Evolutionary conservation across 345 rosid species (phyloP), one percentile per base, ranked within the genome.

Genomic region (Populus euphratica): DNA sequence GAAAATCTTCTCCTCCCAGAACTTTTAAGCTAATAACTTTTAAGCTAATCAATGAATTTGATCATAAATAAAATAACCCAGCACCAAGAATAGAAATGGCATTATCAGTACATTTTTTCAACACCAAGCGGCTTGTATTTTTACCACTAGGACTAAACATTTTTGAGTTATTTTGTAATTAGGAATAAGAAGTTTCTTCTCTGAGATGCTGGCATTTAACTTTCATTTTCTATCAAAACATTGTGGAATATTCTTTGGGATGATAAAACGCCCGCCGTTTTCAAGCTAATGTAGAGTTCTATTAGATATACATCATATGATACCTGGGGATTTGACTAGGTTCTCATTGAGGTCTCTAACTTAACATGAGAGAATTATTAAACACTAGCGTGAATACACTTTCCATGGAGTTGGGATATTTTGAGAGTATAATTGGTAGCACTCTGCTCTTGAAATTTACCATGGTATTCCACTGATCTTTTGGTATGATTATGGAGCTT

Each of bases 1-100:
- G 72, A 64, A 66, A 63, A 36, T 62, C 69, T 86, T 75, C 63
- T 64, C 31, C 64, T 76, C 8, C 31, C 20, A 29, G 29, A n/a
- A 36, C 33, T 27, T 27, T 31, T 63, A 31, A 43, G n/a, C 10
- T 47, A 21, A 47, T 31, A n/a, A 36, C 33, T 27, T 27, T 31
- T 63, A 31, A 43, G n/a, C 10, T 47, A 21, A 47, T 31, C 35
- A 11, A 74, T 36, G 61, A 41, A 39, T 35, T 20, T 61, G 56
- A 25, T 73, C 14, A 25, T 29, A 44, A 13, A 23, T 61, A 23
- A 7, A 33, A 33, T 33, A 33, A 33, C 0, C 35, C 35, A 33
- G 35, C 35, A 33, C 5, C 35, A 33, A 33, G 5, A 3, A 33
- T 33, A 33, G 35, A 33, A 39, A 23, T 59, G 17, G 7, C 27